Evolutionary conservation across 331 rosid genomes (phyloP).

Genomic region (Cydonia oblonga): DNA sequence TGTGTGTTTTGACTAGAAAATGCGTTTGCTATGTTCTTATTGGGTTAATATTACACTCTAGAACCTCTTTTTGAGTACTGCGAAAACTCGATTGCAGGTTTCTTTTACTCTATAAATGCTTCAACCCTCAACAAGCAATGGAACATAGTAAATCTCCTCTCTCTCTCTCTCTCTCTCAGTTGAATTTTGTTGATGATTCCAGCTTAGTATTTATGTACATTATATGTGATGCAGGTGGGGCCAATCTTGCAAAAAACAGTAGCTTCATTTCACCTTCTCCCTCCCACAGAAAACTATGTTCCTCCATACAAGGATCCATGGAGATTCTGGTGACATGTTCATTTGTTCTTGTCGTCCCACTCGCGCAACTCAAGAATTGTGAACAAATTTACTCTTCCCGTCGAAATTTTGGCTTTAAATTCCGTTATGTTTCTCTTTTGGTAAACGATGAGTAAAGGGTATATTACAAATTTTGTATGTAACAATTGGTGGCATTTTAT

Average conservation of each 20-base stretch:
- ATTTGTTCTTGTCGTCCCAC: background rate
- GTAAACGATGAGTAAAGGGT: background rate
- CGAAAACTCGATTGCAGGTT: conserved; percentile 47
- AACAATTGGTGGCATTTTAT: background rate
- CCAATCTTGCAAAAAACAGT: conserved; percentile 55
- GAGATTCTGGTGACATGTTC: conserved; percentile 81
- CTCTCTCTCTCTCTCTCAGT: background rate
- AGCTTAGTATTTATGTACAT: background rate
- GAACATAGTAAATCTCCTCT: conserved; percentile 21
- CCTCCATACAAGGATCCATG: conserved; percentile 99
- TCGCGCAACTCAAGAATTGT: background rate
- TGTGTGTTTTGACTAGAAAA: background rate
- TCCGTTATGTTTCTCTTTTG: background rate
- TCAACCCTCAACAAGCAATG: conserved; percentile 70
- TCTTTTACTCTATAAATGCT: conserved; percentile 71
- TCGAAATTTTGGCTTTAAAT: background rate
- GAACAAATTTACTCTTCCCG: background rate
- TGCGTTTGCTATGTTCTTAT: too few relatives aligned
- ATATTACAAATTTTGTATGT: background rate
- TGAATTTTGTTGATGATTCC: background rate
- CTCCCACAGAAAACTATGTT: conserved; percentile 71
- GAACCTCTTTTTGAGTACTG: background rate
- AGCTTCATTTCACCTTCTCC: conserved; percentile 67
- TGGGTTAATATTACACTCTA: background rate
- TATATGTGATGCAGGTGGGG: conserved; percentile 61